Conservation (phyloP, 2,329 filamentous ascomycete genomes). For the Thelonectria olida region DNA sequence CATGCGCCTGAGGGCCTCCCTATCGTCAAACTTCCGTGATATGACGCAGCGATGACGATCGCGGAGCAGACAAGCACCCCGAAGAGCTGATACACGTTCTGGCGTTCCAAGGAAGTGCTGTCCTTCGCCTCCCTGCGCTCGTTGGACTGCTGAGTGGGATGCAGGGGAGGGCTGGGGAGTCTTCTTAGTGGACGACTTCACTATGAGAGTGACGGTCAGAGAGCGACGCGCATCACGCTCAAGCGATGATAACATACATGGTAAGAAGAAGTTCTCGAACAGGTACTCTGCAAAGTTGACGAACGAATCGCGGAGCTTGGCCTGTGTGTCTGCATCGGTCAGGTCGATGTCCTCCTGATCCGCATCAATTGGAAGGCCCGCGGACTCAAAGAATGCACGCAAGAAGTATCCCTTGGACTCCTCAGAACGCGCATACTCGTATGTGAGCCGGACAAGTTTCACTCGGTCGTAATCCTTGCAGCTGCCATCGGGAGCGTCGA, state of each 20-base stretch:
- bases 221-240: not conserved
- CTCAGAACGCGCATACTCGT: too few species aligned
- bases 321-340: not conserved
- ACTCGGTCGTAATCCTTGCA: too few species aligned
- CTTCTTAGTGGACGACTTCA: not conserved
- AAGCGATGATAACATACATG: not conserved
- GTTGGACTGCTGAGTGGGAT: too few species aligned
- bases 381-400: too few species aligned
- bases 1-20: slow-evolving; percentile 10
- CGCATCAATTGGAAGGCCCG: too few species aligned
- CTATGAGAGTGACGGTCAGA: not conserved
- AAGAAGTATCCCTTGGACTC: too few species aligned
- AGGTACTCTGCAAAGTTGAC: not conserved
- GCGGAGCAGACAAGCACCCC: slow-evolving; percentile 17
- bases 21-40: slow-evolving; percentile 16
- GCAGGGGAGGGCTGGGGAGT: not conserved
- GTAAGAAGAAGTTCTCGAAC: not conserved
- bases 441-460: too few species aligned
- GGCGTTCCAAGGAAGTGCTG: slow-evolving; percentile 7
- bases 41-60: slow-evolving; percentile 22
- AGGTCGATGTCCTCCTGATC: too few species aligned
- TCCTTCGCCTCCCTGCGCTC: too few species aligned
- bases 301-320: not conserved
- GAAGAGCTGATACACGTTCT: slow-evolving; percentile 7
- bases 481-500: too few species aligned